Evolutionary conservation across 2,329 filamentous ascomycete species (phyloP).

Genomic region (Calonectria pseudoturangicola): DNA sequence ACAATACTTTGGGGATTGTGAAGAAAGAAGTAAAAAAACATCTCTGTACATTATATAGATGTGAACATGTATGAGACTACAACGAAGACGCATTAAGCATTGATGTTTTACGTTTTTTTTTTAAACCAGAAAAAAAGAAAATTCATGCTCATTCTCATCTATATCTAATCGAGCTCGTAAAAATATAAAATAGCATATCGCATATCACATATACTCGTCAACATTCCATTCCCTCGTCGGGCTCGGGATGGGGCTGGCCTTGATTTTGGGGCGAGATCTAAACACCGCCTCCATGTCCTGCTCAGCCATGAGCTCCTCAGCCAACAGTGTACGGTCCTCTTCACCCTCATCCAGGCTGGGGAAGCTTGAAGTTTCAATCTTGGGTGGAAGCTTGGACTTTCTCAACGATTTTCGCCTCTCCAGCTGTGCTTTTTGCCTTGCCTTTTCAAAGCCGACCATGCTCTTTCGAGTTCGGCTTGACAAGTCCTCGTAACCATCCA

Average conservation of each 20-base stretch:
- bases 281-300: constrained; percentile 91
- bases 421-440: constrained; percentile 75
- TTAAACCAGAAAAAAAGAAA: background rate
- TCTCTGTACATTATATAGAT: constrained; percentile 53
- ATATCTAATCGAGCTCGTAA: constrained; percentile 24
- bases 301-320: constrained; percentile 81
- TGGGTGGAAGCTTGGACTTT: constrained; percentile 63
- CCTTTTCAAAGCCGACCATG: constrained; percentile 78
- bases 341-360: constrained; percentile 63
- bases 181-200: constrained; percentile 37
- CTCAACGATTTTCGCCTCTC: constrained; percentile 72
- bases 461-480: constrained; percentile 75
- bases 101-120: constrained; percentile 8
- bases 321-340: constrained; percentile 70
- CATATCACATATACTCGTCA: constrained; percentile 52
- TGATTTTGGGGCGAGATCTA: constrained; percentile 87
- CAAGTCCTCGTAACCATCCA: constrained; percentile 68
- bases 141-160: constrained; percentile 26
- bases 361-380: constrained; percentile 66
- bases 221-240: constrained; percentile 63
- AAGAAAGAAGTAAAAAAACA: constrained; percentile 34
- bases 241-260: constrained; percentile 80
- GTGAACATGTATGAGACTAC: constrained; percentile 51
- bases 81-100: constrained; percentile 24
- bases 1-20: constrained; percentile 36